Evolutionary conservation across 768 basidiomycete genomes (phyloP).

Genomic region (Termitomyces heimii): DNA sequence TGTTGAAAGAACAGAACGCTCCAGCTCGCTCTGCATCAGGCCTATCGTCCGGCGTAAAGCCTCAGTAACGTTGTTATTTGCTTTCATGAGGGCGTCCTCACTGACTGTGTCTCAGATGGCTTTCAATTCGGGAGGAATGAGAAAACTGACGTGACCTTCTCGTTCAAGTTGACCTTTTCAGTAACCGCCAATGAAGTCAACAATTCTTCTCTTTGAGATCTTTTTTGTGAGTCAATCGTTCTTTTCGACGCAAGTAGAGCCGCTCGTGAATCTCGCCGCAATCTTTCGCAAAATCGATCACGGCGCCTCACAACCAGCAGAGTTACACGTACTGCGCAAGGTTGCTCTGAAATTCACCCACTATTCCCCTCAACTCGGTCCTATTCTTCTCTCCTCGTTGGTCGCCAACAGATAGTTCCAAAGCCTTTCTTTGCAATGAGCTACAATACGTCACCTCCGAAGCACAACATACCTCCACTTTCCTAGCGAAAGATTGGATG

Average conservation of each 20-base stretch:
- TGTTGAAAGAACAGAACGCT: constrained; percentile 76
- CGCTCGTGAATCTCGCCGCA: constrained; percentile 57
- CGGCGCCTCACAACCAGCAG: background rate
- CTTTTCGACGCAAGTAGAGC: constrained; percentile 73
- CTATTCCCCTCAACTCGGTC: constrained; percentile 40
- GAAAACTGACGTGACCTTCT: constrained; percentile 55
- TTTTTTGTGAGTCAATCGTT: constrained; percentile 54
- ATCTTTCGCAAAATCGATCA: constrained; percentile 25
- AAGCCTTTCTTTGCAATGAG: constrained; percentile 33
- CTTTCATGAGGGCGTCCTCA: constrained; percentile 83
- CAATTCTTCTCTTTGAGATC: constrained; percentile 65
- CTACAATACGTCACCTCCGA: constrained; percentile 10
- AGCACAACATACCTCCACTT: constrained; percentile 56
- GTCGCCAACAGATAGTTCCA: constrained; percentile 71
- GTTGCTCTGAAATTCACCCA: constrained; percentile 38
- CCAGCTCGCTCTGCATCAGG: constrained; percentile 89
- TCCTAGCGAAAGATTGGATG: constrained; percentile 50
- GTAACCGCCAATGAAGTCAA: constrained; percentile 43
- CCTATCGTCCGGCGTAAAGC: constrained; percentile 78
- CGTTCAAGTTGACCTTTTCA: constrained; percentile 44
- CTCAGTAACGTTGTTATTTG: constrained; percentile 86
- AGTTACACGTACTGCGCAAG: constrained; percentile 43
- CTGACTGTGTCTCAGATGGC: constrained; percentile 24
- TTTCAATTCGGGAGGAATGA: background rate
- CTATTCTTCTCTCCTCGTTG: constrained; percentile 52